Conservation (phyloP, 1,284 basidiomycete genomes). For the Pulchroboletus neoregius region DNA sequence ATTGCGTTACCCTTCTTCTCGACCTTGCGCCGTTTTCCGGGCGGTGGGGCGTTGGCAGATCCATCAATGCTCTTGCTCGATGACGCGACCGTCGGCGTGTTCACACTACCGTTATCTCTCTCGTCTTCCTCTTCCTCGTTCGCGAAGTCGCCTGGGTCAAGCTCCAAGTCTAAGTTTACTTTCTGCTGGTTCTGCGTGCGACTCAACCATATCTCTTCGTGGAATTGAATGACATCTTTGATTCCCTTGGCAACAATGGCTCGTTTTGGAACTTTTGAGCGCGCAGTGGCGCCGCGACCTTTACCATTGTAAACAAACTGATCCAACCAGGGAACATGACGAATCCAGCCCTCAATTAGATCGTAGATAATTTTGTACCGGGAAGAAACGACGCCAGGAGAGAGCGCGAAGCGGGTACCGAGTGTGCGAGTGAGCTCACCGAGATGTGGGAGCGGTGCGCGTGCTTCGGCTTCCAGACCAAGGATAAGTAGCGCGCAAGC, state of each 20-base stretch:
- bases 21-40: conserved; percentile 40
- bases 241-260: conserved; percentile 58
- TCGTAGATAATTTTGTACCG: conserved; percentile 65
- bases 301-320: conserved; percentile 40
- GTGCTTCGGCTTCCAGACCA: conserved; percentile 62
- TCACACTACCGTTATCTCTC: conserved; percentile 22
- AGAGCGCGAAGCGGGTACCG: conserved; percentile 46
- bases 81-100: conserved; percentile 6
- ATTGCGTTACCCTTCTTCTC: conserved; percentile 35
- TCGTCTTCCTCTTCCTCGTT: conserved; percentile 34
- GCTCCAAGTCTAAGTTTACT: conserved; percentile 39
- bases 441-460: conserved; percentile 50
- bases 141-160: conserved; percentile 30
- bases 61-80: not conserved
- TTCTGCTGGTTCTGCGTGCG: conserved; percentile 35
- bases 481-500: conserved; percentile 70
- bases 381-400: conserved; percentile 54
- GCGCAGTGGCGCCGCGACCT: conserved; percentile 38
- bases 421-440: conserved; percentile 54
- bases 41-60: conserved; percentile 11
- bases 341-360: conserved; percentile 54
- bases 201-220: conserved; percentile 53
- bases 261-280: conserved; percentile 57
- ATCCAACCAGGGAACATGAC: conserved; percentile 65
- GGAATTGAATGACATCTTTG: conserved; percentile 64